phyloP scores from a whole-genome alignment of 768 basidiomycete genomes.

The Mycena belliarum region DNA sequence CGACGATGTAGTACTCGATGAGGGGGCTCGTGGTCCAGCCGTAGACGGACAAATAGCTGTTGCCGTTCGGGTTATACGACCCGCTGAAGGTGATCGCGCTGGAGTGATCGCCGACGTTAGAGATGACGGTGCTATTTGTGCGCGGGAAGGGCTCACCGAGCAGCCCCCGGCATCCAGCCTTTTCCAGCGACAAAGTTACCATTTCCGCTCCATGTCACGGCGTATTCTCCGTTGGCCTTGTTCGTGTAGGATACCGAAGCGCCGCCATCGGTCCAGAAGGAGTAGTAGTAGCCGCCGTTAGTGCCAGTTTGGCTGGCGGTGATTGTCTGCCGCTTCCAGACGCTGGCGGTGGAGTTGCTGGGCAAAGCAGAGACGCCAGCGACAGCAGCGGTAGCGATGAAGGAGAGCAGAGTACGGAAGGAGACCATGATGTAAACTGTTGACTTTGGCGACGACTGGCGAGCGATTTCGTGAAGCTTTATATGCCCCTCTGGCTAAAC shows the following conservation, averaged over 20 bases:
- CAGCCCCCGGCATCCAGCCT: conserved; percentile 35
- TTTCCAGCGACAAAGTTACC: conserved; percentile 36
- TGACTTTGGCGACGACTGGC: not conserved
- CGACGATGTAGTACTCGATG: conserved; percentile 22
- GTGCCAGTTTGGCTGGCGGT: conserved; percentile 28
- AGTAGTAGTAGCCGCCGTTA: conserved; percentile 33
- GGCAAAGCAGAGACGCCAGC: conserved; percentile 20
- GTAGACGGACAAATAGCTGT: conserved; percentile 32
- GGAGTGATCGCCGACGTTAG: not conserved
- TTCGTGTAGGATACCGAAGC: conserved; percentile 33
- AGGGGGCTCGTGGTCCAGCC: conserved; percentile 33
- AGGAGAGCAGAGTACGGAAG: conserved; percentile 10
- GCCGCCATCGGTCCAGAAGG: conserved; percentile 31
- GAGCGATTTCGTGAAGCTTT: not conserved
- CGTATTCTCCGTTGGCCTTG: conserved; percentile 30
- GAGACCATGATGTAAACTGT: conserved; percentile 16
- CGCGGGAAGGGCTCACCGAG: conserved; percentile 12
- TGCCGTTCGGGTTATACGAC: conserved; percentile 30
- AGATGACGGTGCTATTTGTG: not conserved
- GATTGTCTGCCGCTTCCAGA: not conserved
- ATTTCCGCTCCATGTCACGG: conserved; percentile 28
- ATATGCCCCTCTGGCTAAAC: not conserved
- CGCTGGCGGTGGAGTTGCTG: conserved; percentile 5
- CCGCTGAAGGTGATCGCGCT: conserved; percentile 26
- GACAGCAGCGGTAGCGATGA: conserved; percentile 2